phyloP scores from a whole-genome alignment of 192 early-diverging fungal genomes.

The Coemansia sp. region DNA sequence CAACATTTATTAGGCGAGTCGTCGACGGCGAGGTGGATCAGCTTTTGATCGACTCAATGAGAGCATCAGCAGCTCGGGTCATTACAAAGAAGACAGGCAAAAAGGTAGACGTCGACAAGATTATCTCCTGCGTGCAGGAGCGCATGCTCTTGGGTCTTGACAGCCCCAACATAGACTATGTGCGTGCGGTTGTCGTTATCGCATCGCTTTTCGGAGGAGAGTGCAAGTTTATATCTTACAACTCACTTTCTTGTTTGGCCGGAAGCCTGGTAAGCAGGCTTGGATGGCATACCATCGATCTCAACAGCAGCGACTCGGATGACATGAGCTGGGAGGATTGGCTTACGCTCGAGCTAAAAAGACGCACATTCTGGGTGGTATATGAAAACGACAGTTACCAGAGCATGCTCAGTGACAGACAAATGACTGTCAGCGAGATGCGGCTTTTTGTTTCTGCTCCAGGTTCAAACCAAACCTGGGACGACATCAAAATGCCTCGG shows the following conservation, averaged over 20 bases:
- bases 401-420: conserved; percentile 32
- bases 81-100: conserved; percentile 35
- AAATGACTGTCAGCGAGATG: conserved; percentile 19
- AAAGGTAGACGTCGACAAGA: conserved; percentile 28
- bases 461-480: conserved; percentile 30
- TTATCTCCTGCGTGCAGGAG: conserved; percentile 21
- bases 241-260: conserved; percentile 31
- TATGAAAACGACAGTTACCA: conserved; percentile 37
- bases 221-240: conserved; percentile 43
- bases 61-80: conserved; percentile 30
- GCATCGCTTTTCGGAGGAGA: conserved; percentile 43
- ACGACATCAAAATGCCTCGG: conserved; percentile 18
- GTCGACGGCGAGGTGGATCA: conserved; percentile 40
- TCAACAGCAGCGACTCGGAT: neutral
- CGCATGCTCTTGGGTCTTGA: conserved; percentile 29
- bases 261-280: conserved; percentile 32
- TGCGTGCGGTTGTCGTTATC: conserved; percentile 35
- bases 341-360: conserved; percentile 31
- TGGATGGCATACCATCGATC: conserved; percentile 42
- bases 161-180: conserved; percentile 28
- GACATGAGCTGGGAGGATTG: conserved; percentile 32
- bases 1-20: conserved; percentile 30
- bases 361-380: conserved; percentile 35
- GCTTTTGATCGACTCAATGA: conserved; percentile 40
- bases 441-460: conserved; percentile 21